phyloP scores from a whole-genome alignment of 148 eudicot genomes.

The Chenopodium formosanum region DNA sequence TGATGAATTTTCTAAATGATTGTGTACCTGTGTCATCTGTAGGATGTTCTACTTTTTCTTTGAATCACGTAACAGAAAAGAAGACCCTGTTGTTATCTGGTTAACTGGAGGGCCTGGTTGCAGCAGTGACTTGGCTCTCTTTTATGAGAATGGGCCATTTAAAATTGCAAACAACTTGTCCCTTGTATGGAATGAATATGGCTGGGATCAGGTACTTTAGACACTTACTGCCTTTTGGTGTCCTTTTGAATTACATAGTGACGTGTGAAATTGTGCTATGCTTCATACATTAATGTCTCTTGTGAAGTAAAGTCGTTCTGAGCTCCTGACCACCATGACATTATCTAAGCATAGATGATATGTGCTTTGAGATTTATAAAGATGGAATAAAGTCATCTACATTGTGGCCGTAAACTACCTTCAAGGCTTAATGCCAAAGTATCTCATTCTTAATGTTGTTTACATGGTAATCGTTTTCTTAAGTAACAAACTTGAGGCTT shows the following conservation, averaged over 20 bases:
- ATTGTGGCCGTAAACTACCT: not conserved
- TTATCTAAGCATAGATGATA: not conserved
- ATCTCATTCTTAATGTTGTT: not conserved
- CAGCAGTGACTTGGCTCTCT: conserved; percentile 92
- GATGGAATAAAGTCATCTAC: not conserved
- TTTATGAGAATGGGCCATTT: conserved; percentile 94
- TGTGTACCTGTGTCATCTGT: conserved; percentile 12
- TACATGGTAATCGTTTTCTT: not conserved
- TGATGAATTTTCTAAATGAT: not conserved
- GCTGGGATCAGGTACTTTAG: conserved; percentile 76
- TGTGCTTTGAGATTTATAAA: not conserved
- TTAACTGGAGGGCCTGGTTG: conserved; percentile 95
- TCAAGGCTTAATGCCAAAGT: not conserved
- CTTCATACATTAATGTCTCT: not conserved
- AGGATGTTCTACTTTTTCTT: conserved; percentile 97
- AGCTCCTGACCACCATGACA: not conserved
- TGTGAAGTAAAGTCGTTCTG: not conserved
- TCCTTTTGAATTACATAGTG: not conserved
- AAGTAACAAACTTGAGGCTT: not conserved
- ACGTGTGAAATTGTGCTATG: not conserved
- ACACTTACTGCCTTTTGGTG: not conserved
- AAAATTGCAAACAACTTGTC: conserved; percentile 63
- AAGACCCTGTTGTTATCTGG: conserved; percentile 93
- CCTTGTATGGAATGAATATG: conserved; percentile 81
- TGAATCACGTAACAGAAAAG: conserved; percentile 70